These are phyloP conservation scores for Durotheca rogersii DNA, from an alignment of 495 filamentous ascomycete species.

Conservation along the genomic window DNA sequence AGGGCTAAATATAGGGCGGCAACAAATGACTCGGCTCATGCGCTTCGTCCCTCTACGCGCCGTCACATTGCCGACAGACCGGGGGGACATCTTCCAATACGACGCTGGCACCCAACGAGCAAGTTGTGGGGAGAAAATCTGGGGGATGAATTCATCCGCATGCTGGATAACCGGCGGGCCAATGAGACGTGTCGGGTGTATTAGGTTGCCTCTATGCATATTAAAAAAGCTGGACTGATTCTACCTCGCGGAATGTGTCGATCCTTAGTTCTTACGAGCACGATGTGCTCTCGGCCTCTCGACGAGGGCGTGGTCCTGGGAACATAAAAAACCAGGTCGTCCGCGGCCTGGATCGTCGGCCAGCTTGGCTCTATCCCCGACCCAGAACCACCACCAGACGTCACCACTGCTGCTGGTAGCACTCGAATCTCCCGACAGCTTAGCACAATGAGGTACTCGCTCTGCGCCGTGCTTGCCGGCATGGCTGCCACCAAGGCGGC, in stretches of 20 bases:
- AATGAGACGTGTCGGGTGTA: slow-evolving; percentile 23
- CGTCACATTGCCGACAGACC: slow-evolving; percentile 19
- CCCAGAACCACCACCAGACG: slow-evolving; percentile 3
- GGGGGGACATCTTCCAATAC: background rate
- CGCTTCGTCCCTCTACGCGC: background rate
- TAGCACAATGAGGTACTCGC: slow-evolving; percentile 36
- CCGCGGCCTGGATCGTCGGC: slow-evolving; percentile 23
- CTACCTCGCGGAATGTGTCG: slow-evolving; percentile 20
- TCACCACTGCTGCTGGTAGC: background rate
- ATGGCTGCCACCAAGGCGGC: slow-evolving; percentile 35
- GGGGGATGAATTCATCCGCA: slow-evolving; percentile 38
- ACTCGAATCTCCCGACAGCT: slow-evolving; percentile 6
- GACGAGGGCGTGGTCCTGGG: slow-evolving; percentile 3
- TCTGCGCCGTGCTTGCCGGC: slow-evolving; percentile 29
- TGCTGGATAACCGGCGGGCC: slow-evolving; percentile 21
- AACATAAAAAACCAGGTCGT: slow-evolving; percentile 23
- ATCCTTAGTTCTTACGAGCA: too few species aligned
- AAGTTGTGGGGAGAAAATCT: slow-evolving; percentile 28
- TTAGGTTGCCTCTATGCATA: slow-evolving; percentile 20
- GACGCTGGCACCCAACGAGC: too few species aligned
- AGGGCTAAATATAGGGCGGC: slow-evolving; percentile 15
- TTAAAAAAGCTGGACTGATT: slow-evolving; percentile 28
- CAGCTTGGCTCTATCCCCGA: slow-evolving; percentile 15
- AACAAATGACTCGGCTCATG: background rate
- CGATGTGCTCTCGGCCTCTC: too few species aligned